Evolutionary conservation across 306 rosid species (phyloP), one percentile per base, ranked within the genome.

Genomic region (Bauhinia variegata): DNA sequence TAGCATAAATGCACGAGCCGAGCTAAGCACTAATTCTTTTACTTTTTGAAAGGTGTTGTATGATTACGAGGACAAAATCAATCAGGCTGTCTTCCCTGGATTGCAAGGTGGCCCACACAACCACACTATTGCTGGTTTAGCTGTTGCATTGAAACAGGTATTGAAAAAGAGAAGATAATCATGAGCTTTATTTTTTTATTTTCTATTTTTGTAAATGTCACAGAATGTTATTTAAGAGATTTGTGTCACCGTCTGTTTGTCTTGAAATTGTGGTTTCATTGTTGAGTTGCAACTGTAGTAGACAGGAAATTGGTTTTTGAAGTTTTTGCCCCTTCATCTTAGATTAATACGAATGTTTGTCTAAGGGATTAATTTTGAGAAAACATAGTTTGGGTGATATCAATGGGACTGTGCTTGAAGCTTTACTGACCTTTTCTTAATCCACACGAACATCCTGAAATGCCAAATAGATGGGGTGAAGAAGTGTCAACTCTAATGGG

Each of bases 81-180:
- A 92, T 42, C 96, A 89, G 78, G 96, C 98, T 12, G 98, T 92
- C 78, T 92, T 92, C 78, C 98, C 98, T 38, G 98, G 98, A 54
- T 87, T 92, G 74, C 98, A 92, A 82, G 98, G 98, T 56, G 92
- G 96, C 30, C 98, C 98, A 10, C 98, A 92, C 85, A 92, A 92
- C 80, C 98, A 92, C 84, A 92, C 95, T 54, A 92, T 92, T 76
- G 37, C 96, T 54, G 98, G 98, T 82, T 82, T 89, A 68, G 98
- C 95, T 68, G 96, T 92, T 80, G 98, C 98, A 52, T 63, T 92
- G 89, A 92, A 92, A 77, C 98, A 89, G 98, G 98, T 92, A 75
- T 31, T 33, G 42, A 48, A 65, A 16, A 65, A 17, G 32, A 38
- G 55, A 39, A 70, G 36, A 64, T 43, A 13, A 44, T 43, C 23